Percentiles rank a stretch among this genome's conserved stretches.
Conservation (phyloP, 164 flowering plant genomes). For the Stephania japonica region DNA sequence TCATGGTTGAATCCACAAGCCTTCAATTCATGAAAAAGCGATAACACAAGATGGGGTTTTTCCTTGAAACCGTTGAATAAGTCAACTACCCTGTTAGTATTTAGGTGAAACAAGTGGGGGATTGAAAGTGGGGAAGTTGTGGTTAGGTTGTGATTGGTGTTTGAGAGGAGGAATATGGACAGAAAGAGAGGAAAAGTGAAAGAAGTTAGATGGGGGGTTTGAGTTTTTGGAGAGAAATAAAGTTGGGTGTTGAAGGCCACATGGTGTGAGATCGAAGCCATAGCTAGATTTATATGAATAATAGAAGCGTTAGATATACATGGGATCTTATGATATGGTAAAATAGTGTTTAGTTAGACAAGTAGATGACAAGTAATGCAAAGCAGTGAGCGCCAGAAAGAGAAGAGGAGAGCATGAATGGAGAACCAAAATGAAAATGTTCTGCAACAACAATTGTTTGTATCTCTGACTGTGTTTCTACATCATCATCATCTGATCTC, state of each 20-base stretch:
- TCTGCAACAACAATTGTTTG: too few relatives aligned
- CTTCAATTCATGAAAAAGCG: constrained; percentile 38
- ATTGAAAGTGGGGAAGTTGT: background rate
- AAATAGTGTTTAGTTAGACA: too few relatives aligned
- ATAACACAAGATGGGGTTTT: constrained; percentile 45
- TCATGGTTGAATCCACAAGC: constrained; percentile 41
- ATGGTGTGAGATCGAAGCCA: too few relatives aligned
- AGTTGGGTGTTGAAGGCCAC: constrained; percentile 21
- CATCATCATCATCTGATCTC: too few relatives aligned
- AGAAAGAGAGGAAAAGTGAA: constrained; percentile 5
- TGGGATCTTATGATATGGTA: too few relatives aligned
- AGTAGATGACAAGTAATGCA: too few relatives aligned
- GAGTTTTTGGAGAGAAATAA: constrained; percentile 8
- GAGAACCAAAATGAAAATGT: too few relatives aligned
- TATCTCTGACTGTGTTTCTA: too few relatives aligned
- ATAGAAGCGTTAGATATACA: too few relatives aligned
- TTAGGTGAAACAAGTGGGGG: constrained; percentile 15
- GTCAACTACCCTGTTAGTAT: constrained; percentile 27
- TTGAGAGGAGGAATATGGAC: constrained; percentile 9
- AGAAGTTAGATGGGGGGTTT: constrained; percentile 6
- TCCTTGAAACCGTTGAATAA: constrained; percentile 29
- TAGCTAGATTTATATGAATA: too few relatives aligned
- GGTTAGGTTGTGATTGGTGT: background rate
- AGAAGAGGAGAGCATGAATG: too few relatives aligned
- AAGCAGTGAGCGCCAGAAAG: too few relatives aligned